These are phyloP conservation scores for Solanum okadae DNA, from an alignment of 257 asterid species.

Conservation along the genomic window DNA sequence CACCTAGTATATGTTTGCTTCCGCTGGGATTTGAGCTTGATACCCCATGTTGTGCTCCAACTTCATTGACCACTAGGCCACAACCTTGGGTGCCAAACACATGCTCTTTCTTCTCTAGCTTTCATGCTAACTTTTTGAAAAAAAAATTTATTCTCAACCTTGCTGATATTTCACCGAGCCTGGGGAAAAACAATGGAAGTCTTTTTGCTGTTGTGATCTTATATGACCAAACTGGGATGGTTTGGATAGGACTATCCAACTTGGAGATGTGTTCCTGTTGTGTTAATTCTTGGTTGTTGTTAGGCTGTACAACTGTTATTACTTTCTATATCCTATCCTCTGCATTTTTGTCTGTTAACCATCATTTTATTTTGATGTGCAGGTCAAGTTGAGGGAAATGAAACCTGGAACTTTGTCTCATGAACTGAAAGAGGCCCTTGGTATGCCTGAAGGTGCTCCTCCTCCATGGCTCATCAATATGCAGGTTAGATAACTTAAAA, in stretches of 20 bases:
- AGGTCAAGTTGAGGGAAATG: slow-evolving; percentile 96
- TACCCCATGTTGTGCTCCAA: background rate
- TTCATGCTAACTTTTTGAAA: background rate
- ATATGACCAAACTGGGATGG: background rate
- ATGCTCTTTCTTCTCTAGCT: background rate
- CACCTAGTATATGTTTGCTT: background rate
- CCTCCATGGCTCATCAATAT: slow-evolving; percentile 99
- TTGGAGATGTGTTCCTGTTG: background rate
- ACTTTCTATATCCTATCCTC: background rate
- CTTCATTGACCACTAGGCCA: background rate
- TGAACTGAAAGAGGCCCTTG: slow-evolving; percentile 89
- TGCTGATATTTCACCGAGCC: background rate
- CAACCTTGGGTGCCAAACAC: background rate
- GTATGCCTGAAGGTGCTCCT: slow-evolving; percentile 99
- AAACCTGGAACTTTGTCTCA: slow-evolving; percentile 85
- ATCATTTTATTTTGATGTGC: background rate
- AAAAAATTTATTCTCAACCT: background rate
- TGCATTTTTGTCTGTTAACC: background rate
- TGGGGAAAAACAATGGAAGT: background rate
- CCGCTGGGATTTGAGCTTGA: background rate
- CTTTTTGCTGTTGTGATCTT: background rate
- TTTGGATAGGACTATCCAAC: background rate
- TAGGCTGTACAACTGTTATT: background rate
- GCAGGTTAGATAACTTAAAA: slow-evolving; percentile 51
- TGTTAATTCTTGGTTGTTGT: background rate